Conservation (phyloP, 345 rosid species). For the Cardamine occulta region DNA sequence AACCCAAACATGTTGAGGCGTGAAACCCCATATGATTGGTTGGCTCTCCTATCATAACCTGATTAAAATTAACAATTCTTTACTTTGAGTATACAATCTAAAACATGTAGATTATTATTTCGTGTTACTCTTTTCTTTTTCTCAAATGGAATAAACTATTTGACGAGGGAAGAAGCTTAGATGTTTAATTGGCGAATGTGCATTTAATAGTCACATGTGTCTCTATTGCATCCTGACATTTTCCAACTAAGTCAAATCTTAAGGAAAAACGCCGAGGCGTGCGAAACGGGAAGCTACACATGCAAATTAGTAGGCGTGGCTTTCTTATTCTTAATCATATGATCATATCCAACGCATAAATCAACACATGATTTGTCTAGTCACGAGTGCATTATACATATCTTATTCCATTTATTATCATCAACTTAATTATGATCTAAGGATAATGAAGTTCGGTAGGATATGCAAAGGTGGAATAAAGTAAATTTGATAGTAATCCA, state of each 20-base stretch:
- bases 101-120: not conserved
- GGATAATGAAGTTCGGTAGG: conserved; percentile 18
- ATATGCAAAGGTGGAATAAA: conserved; percentile 22
- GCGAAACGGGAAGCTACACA: conserved; percentile 22
- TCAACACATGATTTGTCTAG: conserved; percentile 22
- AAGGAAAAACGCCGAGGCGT: conserved; percentile 35
- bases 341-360: not conserved
- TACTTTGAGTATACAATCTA: not conserved
- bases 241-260: not conserved
- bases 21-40: conserved; percentile 39
- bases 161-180: not conserved
- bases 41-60: conserved; percentile 18
- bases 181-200: not conserved
- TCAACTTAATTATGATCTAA: not conserved
- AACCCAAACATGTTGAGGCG: conserved; percentile 39
- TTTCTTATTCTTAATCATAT: not conserved
- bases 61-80: not conserved
- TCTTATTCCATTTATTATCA: not conserved
- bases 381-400: conserved; percentile 11
- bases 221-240: not conserved
- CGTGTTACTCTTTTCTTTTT: no score
- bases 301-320: conserved; percentile 13
- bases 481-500: not conserved
- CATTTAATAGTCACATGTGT: conserved; percentile 9
- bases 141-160: not conserved